phyloP scores from a whole-genome alignment of 345 rosid species.

The Pelargonium nanum region DNA sequence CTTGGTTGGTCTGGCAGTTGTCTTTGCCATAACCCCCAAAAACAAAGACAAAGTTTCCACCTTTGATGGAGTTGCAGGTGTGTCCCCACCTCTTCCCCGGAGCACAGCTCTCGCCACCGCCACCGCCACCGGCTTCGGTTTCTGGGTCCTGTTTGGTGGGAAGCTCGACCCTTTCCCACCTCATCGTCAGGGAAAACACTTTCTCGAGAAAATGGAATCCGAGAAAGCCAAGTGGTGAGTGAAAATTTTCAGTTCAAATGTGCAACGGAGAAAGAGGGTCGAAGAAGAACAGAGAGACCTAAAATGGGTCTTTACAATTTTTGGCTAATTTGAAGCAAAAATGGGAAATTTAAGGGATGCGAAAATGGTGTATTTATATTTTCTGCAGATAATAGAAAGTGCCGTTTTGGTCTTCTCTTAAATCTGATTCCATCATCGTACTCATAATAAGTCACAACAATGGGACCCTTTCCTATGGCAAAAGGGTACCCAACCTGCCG shows the following conservation, averaged over 20 bases:
- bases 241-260: not conserved
- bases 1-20: slow-evolving; percentile 95
- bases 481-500: too few relatives aligned
- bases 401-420: too few relatives aligned
- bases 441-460: too few relatives aligned
- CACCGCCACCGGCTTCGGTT: slow-evolving; percentile 24
- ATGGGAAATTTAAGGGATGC: too few relatives aligned
- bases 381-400: too few relatives aligned
- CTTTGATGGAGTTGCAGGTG: slow-evolving; percentile 82
- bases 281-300: too few relatives aligned
- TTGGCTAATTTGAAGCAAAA: too few relatives aligned
- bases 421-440: too few relatives aligned
- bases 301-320: too few relatives aligned
- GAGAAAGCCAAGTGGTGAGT: slow-evolving; percentile 2
- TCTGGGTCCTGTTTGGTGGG: slow-evolving; percentile 18
- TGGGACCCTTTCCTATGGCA: too few relatives aligned
- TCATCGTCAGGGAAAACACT: slow-evolving; percentile 42
- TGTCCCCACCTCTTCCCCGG: slow-evolving; percentile 99
- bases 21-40: slow-evolving; percentile 90
- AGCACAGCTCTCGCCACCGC: slow-evolving; percentile 24
- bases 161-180: slow-evolving; percentile 63
- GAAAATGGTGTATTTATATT: too few relatives aligned
- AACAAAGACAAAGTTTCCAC: slow-evolving; percentile 79
- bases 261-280: too few relatives aligned
- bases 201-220: slow-evolving; percentile 12